phyloP scores from a whole-genome alignment of 108 stramenopile species.

The Cyclostephanos invisitatus region DNA sequence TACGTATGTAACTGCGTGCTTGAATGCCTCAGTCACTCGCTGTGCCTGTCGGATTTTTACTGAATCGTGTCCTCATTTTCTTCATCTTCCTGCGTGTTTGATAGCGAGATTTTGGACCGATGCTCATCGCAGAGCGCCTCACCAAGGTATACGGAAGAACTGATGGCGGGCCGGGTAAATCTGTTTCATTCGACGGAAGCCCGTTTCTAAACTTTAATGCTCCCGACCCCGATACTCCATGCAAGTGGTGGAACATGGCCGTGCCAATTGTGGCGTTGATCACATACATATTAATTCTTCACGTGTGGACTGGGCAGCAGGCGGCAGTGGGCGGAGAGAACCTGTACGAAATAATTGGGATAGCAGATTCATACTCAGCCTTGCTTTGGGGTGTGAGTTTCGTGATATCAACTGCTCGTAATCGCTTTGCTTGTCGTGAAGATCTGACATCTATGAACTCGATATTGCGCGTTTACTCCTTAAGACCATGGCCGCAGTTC shows the following conservation, averaged over 20 bases:
- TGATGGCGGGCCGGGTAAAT: constrained; percentile 66
- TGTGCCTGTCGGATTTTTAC: neutral
- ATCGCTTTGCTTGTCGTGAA: no score
- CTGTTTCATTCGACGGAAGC: constrained; percentile 18
- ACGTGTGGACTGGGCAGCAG: constrained; percentile 57
- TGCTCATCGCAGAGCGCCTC: constrained; percentile 70
- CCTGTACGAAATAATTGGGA: constrained; percentile 59
- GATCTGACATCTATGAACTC: neutral
- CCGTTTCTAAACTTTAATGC: constrained; percentile 14
- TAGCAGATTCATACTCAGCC: constrained; percentile 54
- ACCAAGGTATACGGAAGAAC: constrained; percentile 60
- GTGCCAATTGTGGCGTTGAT: constrained; percentile 47
- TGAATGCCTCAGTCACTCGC: neutral
- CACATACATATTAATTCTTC: constrained; percentile 60
- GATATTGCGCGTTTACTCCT: neutral
- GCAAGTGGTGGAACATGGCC: constrained; percentile 53
- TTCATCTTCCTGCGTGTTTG: constrained; percentile 6
- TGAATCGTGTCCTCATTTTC: constrained; percentile 9
- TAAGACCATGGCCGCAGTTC: constrained; percentile 43
- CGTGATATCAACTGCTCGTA: neutral
- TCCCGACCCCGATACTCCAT: constrained; percentile 58
- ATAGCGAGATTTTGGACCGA: constrained; percentile 65
- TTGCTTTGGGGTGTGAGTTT: constrained; percentile 57
- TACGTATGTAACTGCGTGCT: neutral
- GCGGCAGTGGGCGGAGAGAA: constrained; percentile 35